Evolutionary conservation across 305 asterid species (phyloP), one percentile per base, ranked within the genome.

Genomic region (Solanum hybrid): DNA sequence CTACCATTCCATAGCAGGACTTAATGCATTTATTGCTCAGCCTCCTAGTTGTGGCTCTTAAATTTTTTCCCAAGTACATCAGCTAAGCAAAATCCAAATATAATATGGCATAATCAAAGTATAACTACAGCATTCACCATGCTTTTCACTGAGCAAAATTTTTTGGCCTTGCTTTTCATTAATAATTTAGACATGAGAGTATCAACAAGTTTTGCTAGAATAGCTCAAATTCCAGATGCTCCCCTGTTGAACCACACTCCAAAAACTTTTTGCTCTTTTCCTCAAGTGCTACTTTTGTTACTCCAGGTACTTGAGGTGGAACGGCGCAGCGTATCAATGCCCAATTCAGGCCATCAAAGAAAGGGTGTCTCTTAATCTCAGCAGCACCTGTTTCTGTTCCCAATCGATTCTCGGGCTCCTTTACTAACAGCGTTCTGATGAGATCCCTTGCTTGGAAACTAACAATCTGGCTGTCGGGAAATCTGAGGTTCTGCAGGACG

Each of bases 281-380:
- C 31, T 86, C 87, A 14, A 75, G 12, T n/a, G 39, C 93, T 20
- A 80, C 87, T 71, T 83, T 89, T 13, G 51, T 34, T 26, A 33
- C 87, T 42, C 84, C 95, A 0, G 97, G 96, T 22, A 94, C 88
- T 28, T 93, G 92, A 37, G 97, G 97, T 8, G 97, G 97, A 28
- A 89, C 13, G 26, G 96, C 93, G 35, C 96, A 95, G 12, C 98
- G 95, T 37, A 95, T 94, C 34, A 95, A 90, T 7, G 98, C 98
- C 95, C 97, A 95, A 39, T 95, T 95, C 94, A 95, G 85, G 16
- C 97, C 97, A 11, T 95, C 94, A 67, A 95, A 95, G 86, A 95
- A 95, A 11, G 96, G 94, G 92, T 95, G 98, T 28, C 96, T 91
- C 86, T 95, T 95, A 71, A 95, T 95, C 94, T 95, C 98, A 8